Base-by-base conservation (phyloP, 2,329 filamentous ascomycete species). In the Mycogone perniciosa region DNA sequence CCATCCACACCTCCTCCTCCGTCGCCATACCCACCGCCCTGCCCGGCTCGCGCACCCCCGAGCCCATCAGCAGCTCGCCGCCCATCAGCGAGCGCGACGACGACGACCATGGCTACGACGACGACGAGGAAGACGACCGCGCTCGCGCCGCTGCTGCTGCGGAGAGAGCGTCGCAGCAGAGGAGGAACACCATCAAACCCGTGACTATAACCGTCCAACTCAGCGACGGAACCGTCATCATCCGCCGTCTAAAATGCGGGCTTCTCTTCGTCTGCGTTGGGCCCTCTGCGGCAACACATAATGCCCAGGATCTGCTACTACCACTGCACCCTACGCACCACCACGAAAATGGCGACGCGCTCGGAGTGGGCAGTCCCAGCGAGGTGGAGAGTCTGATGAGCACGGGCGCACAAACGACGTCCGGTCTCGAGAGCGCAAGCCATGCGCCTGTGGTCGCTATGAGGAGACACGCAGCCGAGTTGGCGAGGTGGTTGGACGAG, bases 231-330 rank as follows among this genome's bases (percentile, higher is more conserved):
- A 76, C 83, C 31, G 74, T 85, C 57, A 75, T 84, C 20, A 79
- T 85, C 50, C 72, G 80, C 8, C 70, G 71, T 2, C 68, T 85
- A 31, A 71, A 69, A 38, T 84, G 80, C 63, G 80, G 80, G 13
- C 71, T 85, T 42, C 69, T 85, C 35, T 81, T 85, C 56, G 77
- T 84, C 43, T 82, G 78, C 57, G 74, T 84, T 38, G 81, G 80
- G 0, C 72, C 76, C 1, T 61, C 71, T 3, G 59, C 66, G 50
- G 20, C 20, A 20, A 20, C 20, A 20, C 61, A 64, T 43, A 62
- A 59, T 39, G 49, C 55, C 40, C 42, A 40, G 55, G 26, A 50
- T 30, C 34, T 56, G 52, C 44, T 48, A 50, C 30, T 35, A 56
- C 31, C 57, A 53, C 7, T 49, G 54, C 44, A 43, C 29, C 31